phyloP scores from a whole-genome alignment of 257 asterid genomes.

The Petunia secreta region DNA sequence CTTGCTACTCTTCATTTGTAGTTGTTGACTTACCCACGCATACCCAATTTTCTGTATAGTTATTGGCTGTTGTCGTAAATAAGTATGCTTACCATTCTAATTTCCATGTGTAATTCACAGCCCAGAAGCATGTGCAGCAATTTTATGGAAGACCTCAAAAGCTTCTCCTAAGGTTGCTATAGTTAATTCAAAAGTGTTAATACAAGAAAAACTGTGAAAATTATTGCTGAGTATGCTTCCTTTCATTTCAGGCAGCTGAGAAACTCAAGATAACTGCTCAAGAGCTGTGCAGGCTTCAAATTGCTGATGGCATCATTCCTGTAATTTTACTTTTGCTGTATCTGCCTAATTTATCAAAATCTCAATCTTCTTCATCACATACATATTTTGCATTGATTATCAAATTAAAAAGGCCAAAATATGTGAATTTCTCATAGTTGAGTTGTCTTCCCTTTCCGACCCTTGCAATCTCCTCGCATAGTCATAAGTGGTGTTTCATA shows the following conservation, averaged over 20 bases:
- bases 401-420: not conserved
- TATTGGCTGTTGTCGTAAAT: conserved; percentile 13
- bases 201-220: conserved; percentile 29
- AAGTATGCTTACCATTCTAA: conserved; percentile 7
- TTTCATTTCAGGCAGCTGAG: conserved; percentile 87
- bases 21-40: not conserved
- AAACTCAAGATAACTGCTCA: conserved; percentile 84
- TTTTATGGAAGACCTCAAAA: conserved; percentile 83
- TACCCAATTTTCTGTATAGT: not conserved
- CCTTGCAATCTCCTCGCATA: not conserved
- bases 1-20: not conserved
- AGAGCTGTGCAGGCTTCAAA: conserved; percentile 66
- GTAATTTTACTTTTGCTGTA: conserved; percentile 54
- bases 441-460: not conserved
- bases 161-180: conserved; percentile 81
- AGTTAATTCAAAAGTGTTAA: conserved; percentile 21
- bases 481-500: conserved; percentile 6
- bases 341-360: conserved; percentile 3
- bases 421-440: not conserved
- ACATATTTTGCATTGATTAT: not conserved
- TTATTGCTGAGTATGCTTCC: conserved; percentile 37
- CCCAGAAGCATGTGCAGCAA: conserved; percentile 99
- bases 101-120: conserved; percentile 51
- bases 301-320: conserved; percentile 78
- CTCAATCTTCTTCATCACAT: not conserved